Evolutionary conservation across 148 eudicot species (phyloP).

Genomic region (Rhododendron williamsianum): DNA sequence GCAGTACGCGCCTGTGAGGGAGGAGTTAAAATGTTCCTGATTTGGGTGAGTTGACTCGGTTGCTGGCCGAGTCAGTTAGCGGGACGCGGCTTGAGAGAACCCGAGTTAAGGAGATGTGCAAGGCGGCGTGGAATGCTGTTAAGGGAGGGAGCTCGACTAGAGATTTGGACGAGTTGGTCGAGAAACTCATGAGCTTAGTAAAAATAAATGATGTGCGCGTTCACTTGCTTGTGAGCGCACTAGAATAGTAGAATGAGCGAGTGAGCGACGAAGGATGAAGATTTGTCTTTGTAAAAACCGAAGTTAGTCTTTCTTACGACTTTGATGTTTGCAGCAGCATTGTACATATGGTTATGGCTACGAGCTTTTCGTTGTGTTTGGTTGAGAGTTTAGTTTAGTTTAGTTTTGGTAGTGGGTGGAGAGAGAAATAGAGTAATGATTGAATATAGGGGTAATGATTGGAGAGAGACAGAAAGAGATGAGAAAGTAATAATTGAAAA

Average conservation of each 20-base stretch:
- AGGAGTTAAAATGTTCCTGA: constrained; percentile 38
- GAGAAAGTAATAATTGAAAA: too few species aligned
- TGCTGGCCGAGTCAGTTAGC: constrained; percentile 34
- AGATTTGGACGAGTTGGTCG: constrained; percentile 9
- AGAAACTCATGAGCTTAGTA: background rate
- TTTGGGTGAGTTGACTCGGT: constrained; percentile 31
- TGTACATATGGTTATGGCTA: background rate
- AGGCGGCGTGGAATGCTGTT: background rate
- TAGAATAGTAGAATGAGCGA: too few species aligned
- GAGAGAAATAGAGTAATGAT: too few species aligned
- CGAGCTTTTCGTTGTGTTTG: too few species aligned
- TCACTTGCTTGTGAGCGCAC: too few species aligned
- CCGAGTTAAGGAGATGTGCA: background rate
- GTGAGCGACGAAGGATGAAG: too few species aligned
- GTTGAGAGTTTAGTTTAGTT: too few species aligned
- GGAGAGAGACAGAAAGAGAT: too few species aligned
- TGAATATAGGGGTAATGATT: too few species aligned
- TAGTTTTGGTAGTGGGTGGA: too few species aligned
- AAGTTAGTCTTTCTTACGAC: too few species aligned
- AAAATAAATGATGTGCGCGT: background rate
- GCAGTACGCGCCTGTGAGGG: constrained; percentile 45
- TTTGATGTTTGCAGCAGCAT: background rate
- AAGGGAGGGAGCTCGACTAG: constrained; percentile 10
- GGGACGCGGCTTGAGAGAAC: constrained; percentile 1
- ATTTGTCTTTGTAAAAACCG: too few species aligned